Base-by-base conservation (phyloP, 352 stramenopile genomes). In the Halophytophthora polymorphica region DNA sequence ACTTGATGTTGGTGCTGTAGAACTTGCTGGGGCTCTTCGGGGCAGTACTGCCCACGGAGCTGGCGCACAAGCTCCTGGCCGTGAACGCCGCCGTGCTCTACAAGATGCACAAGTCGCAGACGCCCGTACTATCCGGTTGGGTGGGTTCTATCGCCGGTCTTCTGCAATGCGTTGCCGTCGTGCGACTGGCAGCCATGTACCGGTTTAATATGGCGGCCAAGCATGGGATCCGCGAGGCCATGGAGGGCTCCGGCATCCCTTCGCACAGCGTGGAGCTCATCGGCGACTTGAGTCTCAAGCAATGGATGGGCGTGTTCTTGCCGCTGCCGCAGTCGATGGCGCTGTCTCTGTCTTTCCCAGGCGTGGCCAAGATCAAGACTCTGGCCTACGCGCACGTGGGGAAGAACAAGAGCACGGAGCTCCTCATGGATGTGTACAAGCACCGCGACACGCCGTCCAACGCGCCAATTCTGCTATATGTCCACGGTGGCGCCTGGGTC, bases 381-480 rank as follows among this genome's bases (percentile, higher is more conserved):
- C 58, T 84, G 19, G 77, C 74, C 3, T 91, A 73, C 46, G 78
- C 74, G 3, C 68, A 88, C 50, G 77, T 91, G 18, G 80, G 80
- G n/a, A 67, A 73, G 35, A 67, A 73, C 56, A 71, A 67, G 41
- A 83, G 74, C n/a, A 83, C 67, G 6, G 38, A 51, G 13, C 55
- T 91, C 34, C 64, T 72, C 14, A 91, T 91, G 81, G 77, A 91
- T 42, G 72, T 91, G 28, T 91, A 84, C 69, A 85, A 79, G 47
- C 68, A 82, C 46, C 54, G 43, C 22, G 54, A 75, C 40, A 72
- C 70, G 4, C 58, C 61, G 10, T 45, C 67, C 4, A 88, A 88
- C 17, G 73, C 79, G n/a, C 81, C 81, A 1, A 83, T 91, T 39
- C 28, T 91, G 23, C 43, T 91, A 22, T 91, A 89, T 50, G 75